A percentile compares a stretch with the other conserved stretches of the same genome.
Evolutionary conservation across 345 rosid genomes (phyloP).

Genomic region (Brassica juncea): DNA sequence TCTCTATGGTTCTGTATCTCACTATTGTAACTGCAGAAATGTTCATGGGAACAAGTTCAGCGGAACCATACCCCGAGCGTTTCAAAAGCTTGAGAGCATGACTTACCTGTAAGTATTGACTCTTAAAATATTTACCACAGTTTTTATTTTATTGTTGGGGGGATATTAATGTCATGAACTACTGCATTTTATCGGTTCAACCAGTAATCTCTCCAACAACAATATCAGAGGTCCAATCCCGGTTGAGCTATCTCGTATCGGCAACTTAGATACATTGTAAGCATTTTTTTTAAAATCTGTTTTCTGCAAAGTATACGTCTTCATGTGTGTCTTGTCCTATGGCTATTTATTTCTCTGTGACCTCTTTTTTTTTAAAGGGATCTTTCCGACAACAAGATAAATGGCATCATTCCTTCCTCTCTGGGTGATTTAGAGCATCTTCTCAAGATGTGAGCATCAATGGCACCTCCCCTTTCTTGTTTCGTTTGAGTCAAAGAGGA

Average conservation of each 20-base stretch:
- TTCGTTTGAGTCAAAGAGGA: not conserved
- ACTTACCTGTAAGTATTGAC: conserved; percentile 71
- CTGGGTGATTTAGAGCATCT: conserved; percentile 97
- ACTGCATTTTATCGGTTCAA: not conserved
- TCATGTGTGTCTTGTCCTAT: conserved; percentile 8
- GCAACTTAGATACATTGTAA: conserved; percentile 91
- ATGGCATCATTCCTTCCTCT: conserved; percentile 81
- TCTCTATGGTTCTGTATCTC: conserved; percentile 4
- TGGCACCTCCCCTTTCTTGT: not conserved
- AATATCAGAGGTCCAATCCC: conserved; percentile 75
- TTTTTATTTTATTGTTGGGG: not conserved
- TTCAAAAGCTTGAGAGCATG: conserved; percentile 89
- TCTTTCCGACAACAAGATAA: conserved; percentile 76
- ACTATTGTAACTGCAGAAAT: conserved; percentile 53
- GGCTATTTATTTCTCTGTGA: not conserved
- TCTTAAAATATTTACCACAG: not conserved
- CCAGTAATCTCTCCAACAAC: conserved; percentile 86
- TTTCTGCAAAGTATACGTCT: not conserved
- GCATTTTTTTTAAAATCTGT: conserved; percentile 27
- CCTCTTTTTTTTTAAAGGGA: conserved; percentile 52
- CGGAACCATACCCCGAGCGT: conserved; percentile 74
- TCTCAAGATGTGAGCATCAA: conserved; percentile 71
- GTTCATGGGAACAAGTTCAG: conserved; percentile 80
- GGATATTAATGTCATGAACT: not conserved
- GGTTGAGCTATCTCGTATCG: conserved; percentile 83